phyloP scores from a whole-genome alignment of 176 grass and related monocot genomes.

The Zea mays region Zm-B73-REFERENCE-NAM-5.0 NC_050105.1:99386501-99387000 shows the following conservation, averaged over 20 bases:
- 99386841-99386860: too few relatives aligned
- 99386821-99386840: too few relatives aligned
- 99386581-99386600: background rate
- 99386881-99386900: too few relatives aligned
- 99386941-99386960: background rate
- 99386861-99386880: too few relatives aligned
- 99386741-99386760: too few relatives aligned
- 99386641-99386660: too few relatives aligned
- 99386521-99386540: background rate
- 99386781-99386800: too few relatives aligned
- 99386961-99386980: background rate
- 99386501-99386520: background rate
- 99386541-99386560: background rate
- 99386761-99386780: too few relatives aligned
- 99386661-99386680: background rate
- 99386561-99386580: background rate
- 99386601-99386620: slow-evolving; percentile 2
- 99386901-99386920: background rate
- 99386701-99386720: too few relatives aligned
- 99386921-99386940: background rate
- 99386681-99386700: background rate
- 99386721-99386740: too few relatives aligned
- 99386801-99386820: too few relatives aligned
- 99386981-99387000: background rate
- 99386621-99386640: background rate